Evolutionary conservation across 306 rosid genomes (phyloP).

Genomic region (Vicia faba): DNA sequence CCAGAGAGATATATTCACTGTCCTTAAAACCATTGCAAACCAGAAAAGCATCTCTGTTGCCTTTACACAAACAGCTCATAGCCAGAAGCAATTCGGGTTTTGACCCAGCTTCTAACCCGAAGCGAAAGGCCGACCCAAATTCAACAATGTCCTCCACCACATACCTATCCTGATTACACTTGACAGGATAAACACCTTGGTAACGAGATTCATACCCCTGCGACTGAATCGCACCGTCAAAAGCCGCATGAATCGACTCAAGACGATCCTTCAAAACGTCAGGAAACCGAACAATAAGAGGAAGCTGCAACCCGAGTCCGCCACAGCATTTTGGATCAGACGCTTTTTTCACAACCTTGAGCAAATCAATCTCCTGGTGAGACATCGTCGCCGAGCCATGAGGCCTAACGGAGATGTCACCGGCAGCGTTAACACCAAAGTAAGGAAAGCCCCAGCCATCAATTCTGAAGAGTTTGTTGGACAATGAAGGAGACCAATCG

Average conservation of each 20-base stretch:
- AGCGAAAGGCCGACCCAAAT: constrained; percentile 69
- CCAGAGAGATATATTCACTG: constrained; percentile 67
- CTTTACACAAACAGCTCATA: constrained; percentile 88
- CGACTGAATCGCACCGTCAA: constrained; percentile 63
- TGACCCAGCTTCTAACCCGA: constrained; percentile 91
- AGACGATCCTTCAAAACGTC: constrained; percentile 76
- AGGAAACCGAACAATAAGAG: constrained; percentile 75
- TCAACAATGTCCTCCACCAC: constrained; percentile 83
- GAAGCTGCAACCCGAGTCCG: constrained; percentile 79
- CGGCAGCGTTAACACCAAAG: constrained; percentile 67
- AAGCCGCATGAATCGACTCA: constrained; percentile 74
- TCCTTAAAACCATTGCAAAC: constrained; percentile 87
- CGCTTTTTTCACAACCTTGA: constrained; percentile 73
- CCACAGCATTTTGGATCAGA: constrained; percentile 67
- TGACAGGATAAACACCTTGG: constrained; percentile 93
- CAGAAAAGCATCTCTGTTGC: constrained; percentile 61
- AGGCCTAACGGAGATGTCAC: constrained; percentile 69
- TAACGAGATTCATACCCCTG: constrained; percentile 70
- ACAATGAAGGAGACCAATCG: constrained; percentile 67
- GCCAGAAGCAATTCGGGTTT: constrained; percentile 89
- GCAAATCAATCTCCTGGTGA: constrained; percentile 88
- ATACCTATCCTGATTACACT: constrained; percentile 88
- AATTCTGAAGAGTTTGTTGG: constrained; percentile 61
- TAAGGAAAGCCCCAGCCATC: constrained; percentile 84
- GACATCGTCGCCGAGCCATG: constrained; percentile 61